phyloP scores from a whole-genome alignment of 164 flowering plant genomes.

The Echeveria elegans region DNA sequence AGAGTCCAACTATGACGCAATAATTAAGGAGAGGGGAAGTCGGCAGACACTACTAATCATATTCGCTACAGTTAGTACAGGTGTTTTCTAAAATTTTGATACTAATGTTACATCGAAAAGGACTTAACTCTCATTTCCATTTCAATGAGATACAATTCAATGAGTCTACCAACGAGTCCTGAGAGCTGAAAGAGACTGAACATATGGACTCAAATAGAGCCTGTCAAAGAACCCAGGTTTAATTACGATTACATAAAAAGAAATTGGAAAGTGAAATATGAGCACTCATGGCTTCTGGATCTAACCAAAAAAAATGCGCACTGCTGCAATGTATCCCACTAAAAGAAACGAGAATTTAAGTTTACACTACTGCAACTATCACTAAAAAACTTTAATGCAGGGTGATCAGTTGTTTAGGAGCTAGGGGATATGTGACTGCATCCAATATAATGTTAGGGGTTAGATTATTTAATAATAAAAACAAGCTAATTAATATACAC shows the following conservation, averaged over 20 bases:
- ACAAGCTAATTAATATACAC: not conserved
- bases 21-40: not conserved
- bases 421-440: not conserved
- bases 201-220: not conserved
- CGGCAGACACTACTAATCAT: not conserved
- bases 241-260: not conserved
- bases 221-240: not conserved
- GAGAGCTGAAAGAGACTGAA: not conserved
- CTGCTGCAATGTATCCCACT: not conserved
- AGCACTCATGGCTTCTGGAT: not conserved
- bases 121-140: conserved; percentile 3
- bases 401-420: not conserved
- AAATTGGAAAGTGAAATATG: not conserved
- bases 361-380: not conserved
- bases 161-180: not conserved
- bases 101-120: not conserved
- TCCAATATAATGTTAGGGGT: not conserved
- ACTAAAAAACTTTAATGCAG: not conserved
- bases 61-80: not conserved
- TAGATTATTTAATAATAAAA: not conserved
- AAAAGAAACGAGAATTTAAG: not conserved
- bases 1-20: too few relatives aligned
- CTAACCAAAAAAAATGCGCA: not conserved
- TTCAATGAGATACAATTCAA: not conserved
- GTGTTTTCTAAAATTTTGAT: not conserved